Conservation (phyloP, 768 basidiomycete genomes). For the Rhizopogon sp. region DNA sequence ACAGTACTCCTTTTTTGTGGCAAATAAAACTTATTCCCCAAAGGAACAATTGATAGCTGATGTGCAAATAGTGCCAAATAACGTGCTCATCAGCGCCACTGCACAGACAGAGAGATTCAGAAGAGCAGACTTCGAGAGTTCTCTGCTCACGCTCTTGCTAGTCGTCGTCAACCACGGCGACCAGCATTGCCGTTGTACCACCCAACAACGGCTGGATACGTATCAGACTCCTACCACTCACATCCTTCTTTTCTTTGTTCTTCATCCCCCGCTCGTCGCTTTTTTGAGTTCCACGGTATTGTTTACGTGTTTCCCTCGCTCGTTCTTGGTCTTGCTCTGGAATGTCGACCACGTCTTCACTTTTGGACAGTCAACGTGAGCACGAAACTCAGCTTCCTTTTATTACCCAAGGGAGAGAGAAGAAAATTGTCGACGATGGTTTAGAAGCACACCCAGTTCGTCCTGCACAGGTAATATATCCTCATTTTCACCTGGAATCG, state of each 20-base stretch:
- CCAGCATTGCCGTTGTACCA: constrained; percentile 9
- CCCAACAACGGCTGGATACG: constrained; percentile 2
- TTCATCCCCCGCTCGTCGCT: constrained; percentile 11
- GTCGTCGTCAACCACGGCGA: constrained; percentile 26
- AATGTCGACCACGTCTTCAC: constrained; percentile 36
- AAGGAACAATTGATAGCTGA: neutral
- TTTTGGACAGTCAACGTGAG: constrained; percentile 36
- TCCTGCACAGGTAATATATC: neutral
- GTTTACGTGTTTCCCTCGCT: constrained; percentile 30
- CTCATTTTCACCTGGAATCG: neutral
- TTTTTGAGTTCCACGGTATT: constrained; percentile 12
- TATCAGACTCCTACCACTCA: constrained; percentile 1
- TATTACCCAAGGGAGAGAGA: constrained; percentile 39
- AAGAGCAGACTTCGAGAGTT: constrained; percentile 17
- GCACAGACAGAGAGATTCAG: neutral
- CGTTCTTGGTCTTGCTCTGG: constrained; percentile 33
- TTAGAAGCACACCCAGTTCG: constrained; percentile 26
- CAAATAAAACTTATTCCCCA: neutral
- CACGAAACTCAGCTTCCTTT: constrained; percentile 26
- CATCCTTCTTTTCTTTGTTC: constrained; percentile 14
- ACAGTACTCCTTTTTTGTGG: neutral
- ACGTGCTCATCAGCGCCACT: neutral
- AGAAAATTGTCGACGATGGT: constrained; percentile 49
- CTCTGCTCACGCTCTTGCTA: constrained; percentile 26
- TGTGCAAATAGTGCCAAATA: constrained; percentile 17